Evolutionary conservation across 192 early-diverging fungal genomes (phyloP), one percentile per base, ranked within the genome.

Genomic region (Backusella australiensis): DNA sequence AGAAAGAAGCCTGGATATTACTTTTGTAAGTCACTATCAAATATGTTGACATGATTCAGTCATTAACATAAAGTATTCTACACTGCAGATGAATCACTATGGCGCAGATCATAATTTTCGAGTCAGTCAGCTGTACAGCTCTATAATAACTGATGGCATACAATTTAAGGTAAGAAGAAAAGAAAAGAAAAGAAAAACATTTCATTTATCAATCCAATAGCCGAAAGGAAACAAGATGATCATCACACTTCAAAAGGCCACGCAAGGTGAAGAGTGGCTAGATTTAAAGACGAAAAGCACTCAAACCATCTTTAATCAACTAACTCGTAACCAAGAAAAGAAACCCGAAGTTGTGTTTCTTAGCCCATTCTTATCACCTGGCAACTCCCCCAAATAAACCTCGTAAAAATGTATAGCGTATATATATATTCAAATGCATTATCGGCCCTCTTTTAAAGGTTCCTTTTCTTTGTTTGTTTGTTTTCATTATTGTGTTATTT

Each of bases 31-130:
- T 70, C 1, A 59, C 38, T 36, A 26, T 26, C 19, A 49, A 1
- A n/a, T 19, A 49, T n/a, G 6, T 6, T 49, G 19, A 19, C 46
- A n/a, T 49, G 15, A 19, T 3, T 26, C 14, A 1, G 5, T 38
- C 44, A 68, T 26, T 35, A 76, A 68, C 15, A 15, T 56, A 76
- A 49, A 49, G 17, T 19, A 49, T 59, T 12, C 69, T 70, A 67
- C 69, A 8, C 34, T 46, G 8, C 41, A 78, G 77, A 49, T 66
- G 32, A 74, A 74, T 39, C 77, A 78, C 26, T 29, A 74, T 42
- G 72, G 77, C 19, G 72, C 44, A 6, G 29, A 78, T 38, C 41
- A 74, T 72, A 78, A 78, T 32, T 78, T 78, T 34, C 74, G 72
- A 29, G 39, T 78, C 12, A 53, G 44, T 36, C 73, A 78, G 17